Base-by-base conservation (phyloP, 805 yeast genomes). In the Yarrowia alimentaria region DNA sequence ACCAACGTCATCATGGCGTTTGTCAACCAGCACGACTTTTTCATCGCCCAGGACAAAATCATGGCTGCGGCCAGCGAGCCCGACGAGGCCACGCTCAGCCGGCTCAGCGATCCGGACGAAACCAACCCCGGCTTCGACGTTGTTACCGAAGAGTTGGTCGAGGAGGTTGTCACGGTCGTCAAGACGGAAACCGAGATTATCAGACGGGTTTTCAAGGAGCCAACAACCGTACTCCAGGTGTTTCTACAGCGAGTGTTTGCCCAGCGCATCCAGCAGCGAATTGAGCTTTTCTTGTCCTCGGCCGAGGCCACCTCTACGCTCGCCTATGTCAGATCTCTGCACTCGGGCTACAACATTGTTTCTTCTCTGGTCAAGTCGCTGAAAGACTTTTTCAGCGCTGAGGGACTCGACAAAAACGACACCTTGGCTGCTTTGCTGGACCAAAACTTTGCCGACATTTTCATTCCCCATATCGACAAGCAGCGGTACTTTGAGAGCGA, bases 241-340 rank as follows among this genome's bases (percentile, higher is more conserved):
- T 83, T 91, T 60, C 69, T 86, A 26, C 86, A 84, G 61, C 75
- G 95, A 58, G 72, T 85, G 9, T 85, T 83, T 66, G 89, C 83
- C 0, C 91, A 85, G 64, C 76, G 85, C 56, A 62, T 69, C 31
- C 74, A 71, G 54, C 70, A 68, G 49, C 64, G 68, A 32, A 61
- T 71, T 7, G 80, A 79, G 54, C 67, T 76, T 1, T 68, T 85
- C 24, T 65, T 89, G 24, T 79, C 75, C 45, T 77, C 75, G 52
- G 81, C 96, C 0, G 74, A 77, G 40, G 74, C 84, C 1, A 42
- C 47, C 9, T 78, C 86, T 18, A 72, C 80, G 2, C 67, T 89
- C 47, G 83, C 95, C 0, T 87, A 83, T 61, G 80, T 89, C 2
- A 75, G 98, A 60, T 74, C 83, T 1, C 66, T 91, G 25, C 85